A percentile compares a stretch with the other conserved stretches of the same genome.
phyloP scores from a whole-genome alignment of 768 basidiomycete genomes.

The Leccinum ochraceum region DNA sequence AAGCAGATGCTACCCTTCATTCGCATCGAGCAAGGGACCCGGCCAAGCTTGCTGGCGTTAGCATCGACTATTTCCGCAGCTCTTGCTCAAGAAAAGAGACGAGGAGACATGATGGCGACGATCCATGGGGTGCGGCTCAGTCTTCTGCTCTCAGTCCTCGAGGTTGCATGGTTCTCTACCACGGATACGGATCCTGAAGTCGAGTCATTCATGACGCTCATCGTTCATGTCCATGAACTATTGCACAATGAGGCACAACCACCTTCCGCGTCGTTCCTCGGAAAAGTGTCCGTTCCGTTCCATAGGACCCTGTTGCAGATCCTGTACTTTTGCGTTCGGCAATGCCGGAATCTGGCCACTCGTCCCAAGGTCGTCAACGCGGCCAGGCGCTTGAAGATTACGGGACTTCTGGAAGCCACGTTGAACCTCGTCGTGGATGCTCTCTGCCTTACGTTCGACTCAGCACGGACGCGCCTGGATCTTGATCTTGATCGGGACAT shows the following conservation, averaged over 20 bases:
- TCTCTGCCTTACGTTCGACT: slow-evolving; percentile 61
- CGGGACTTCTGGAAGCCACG: slow-evolving; percentile 59
- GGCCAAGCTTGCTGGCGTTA: slow-evolving; percentile 55
- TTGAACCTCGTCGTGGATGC: slow-evolving; percentile 70
- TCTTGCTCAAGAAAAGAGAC: slow-evolving; percentile 66
- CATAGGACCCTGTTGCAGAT: slow-evolving; percentile 81
- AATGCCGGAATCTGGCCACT: slow-evolving; percentile 52
- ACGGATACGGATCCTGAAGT: slow-evolving; percentile 56
- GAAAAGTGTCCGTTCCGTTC: slow-evolving; percentile 63
- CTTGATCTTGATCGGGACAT: slow-evolving; percentile 77
- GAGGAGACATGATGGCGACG: slow-evolving; percentile 82
- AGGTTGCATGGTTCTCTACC: slow-evolving; percentile 74
- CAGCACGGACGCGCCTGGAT: slow-evolving; percentile 57
- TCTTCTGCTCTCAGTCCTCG: slow-evolving; percentile 74
- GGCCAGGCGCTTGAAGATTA: slow-evolving; percentile 61
- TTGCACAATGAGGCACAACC: slow-evolving; percentile 74
- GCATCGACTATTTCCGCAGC: slow-evolving; percentile 65
- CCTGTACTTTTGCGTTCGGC: slow-evolving; percentile 73
- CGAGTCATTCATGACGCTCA: slow-evolving; percentile 59
- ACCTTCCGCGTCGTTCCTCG: slow-evolving; percentile 71
- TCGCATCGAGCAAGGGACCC: slow-evolving; percentile 56
- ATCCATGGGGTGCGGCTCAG: slow-evolving; percentile 77
- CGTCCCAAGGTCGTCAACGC: slow-evolving; percentile 54
- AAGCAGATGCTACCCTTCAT: slow-evolving; percentile 64
- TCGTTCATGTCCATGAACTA: slow-evolving; percentile 61